Evolutionary conservation across 2,329 filamentous ascomycete species (phyloP), one percentile per base, ranked within the genome.

Genomic region (Ampelomyces quisqualis): DNA sequence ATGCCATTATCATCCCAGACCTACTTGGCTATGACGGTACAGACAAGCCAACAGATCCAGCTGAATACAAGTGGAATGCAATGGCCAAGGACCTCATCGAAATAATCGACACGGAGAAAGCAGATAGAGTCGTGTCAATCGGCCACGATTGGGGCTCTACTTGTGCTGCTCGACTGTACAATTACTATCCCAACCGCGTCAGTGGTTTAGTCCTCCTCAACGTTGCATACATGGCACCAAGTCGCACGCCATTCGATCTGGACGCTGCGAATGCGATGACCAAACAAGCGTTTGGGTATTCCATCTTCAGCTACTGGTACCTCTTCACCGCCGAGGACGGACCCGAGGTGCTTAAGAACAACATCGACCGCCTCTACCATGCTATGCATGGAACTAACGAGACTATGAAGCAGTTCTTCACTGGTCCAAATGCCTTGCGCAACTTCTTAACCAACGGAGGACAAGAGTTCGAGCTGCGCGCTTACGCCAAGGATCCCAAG

Each of bases 91-190:
- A 64, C 33, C 40, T 63, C 24, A 39, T 49, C 1, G 59, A 63
- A 7, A 58, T 65, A 21, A 43, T 64, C 18, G 54, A 62, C 32
- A 43, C 48, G 8, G 59, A 64, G 39, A 43, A 38, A n/a, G 27
- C 45, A 26, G 18, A 34, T 8, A 52, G 53, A n/a, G 33, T 57
- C 23, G 63, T 77, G 38, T 64, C 71, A 3, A 60, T 77, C 21
- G 76, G 74, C 29, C 75, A 77, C 45, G 75, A 78, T 53, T 78
- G 74, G 74, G 76, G 76, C 26, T 67, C 68, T 11, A 45, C 39
- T 6, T 45, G 71, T 8, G 67, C 69, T 0, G 65, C 70, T 38
- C 65, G 73, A 10, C 43, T 75, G 10, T 74, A 70, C 49, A 64
- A 72, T 33, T 70, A 68, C 46, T 53, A 71, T 37, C 70, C 68